phyloP scores from a whole-genome alignment of 2,329 filamentous ascomycete genomes.

The Apiospora phragmitis region DNA sequence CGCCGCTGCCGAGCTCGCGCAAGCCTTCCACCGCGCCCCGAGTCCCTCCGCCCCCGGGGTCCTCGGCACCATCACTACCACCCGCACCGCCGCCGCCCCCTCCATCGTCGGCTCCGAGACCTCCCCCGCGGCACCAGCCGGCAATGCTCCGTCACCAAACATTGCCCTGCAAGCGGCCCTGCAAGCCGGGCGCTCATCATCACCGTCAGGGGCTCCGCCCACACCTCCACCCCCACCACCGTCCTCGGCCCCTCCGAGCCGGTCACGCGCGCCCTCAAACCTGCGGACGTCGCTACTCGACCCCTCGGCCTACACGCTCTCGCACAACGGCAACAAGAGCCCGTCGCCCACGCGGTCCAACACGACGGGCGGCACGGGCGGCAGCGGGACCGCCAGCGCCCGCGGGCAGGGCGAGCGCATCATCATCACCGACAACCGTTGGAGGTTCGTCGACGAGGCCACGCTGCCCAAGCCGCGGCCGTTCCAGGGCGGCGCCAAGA shows the following conservation, averaged over 20 bases:
- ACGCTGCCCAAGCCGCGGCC: constrained; percentile 82
- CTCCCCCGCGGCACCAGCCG: constrained; percentile 32
- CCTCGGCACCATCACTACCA: constrained; percentile 41
- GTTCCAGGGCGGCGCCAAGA: constrained; percentile 72
- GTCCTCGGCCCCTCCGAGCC: constrained; percentile 39
- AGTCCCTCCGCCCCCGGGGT: constrained; percentile 36
- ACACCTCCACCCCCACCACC: constrained; percentile 35
- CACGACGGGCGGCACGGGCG: constrained; percentile 39
- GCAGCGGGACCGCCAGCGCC: constrained; percentile 8
- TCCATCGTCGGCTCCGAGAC: constrained; percentile 40
- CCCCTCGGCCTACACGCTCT: constrained; percentile 73
- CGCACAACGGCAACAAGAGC: constrained; percentile 53
- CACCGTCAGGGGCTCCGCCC: constrained; percentile 36
- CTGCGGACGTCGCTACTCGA: constrained; percentile 68
- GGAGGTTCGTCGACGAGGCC: constrained; percentile 82
- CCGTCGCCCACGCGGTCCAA: constrained; percentile 43
- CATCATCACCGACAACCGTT: constrained; percentile 75
- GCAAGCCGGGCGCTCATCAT: constrained; percentile 36
- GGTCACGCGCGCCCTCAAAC: constrained; percentile 44
- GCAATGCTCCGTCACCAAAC: constrained; percentile 31
- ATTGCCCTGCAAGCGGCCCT: constrained; percentile 42
- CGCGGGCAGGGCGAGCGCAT: constrained; percentile 39
- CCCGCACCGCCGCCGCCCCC: constrained; percentile 48
- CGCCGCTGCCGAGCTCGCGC: constrained; percentile 60
- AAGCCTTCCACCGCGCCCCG: constrained; percentile 50